Conservation (phyloP, 768 basidiomycete genomes). For the Rhizopogon roseolus region DNA sequence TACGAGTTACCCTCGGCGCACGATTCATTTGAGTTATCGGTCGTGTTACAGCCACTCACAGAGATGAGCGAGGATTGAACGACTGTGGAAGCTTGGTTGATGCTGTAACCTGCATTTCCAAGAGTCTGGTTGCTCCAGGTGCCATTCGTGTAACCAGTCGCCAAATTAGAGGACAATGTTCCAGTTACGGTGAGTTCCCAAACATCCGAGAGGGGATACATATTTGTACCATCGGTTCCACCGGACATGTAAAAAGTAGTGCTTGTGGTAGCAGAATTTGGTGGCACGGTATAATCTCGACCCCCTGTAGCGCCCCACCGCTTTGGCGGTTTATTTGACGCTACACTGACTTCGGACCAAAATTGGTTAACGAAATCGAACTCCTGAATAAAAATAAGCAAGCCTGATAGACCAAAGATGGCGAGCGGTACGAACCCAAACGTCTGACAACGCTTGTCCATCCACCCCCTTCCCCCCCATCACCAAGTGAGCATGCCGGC, state of each 20-base stretch:
- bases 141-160: constrained; percentile 37
- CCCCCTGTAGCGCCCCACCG: constrained; percentile 76
- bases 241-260: constrained; percentile 74
- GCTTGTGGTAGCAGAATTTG: constrained; percentile 36
- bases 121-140: constrained; percentile 55
- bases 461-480: constrained; percentile 64
- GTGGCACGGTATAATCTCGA: constrained; percentile 49
- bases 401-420: background rate
- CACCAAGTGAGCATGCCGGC: constrained; percentile 70
- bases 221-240: constrained; percentile 48
- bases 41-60: constrained; percentile 57
- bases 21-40: constrained; percentile 30
- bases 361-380: constrained; percentile 74
- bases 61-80: constrained; percentile 48
- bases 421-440: constrained; percentile 54
- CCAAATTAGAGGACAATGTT: constrained; percentile 65
- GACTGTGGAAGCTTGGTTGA: constrained; percentile 56
- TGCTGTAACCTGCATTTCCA: constrained; percentile 22
- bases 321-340: constrained; percentile 50
- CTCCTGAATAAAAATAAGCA: constrained; percentile 43
- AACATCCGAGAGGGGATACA: constrained; percentile 54
- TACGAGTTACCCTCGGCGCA: constrained; percentile 62
- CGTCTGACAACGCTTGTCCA: constrained; percentile 54
- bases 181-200: constrained; percentile 72
- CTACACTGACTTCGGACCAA: constrained; percentile 59